A percentile compares a stretch with the other conserved stretches of the same genome.
phyloP scores from a whole-genome alignment of 2,329 filamentous ascomycete genomes.

The Sphaceloma murrayae region DNA sequence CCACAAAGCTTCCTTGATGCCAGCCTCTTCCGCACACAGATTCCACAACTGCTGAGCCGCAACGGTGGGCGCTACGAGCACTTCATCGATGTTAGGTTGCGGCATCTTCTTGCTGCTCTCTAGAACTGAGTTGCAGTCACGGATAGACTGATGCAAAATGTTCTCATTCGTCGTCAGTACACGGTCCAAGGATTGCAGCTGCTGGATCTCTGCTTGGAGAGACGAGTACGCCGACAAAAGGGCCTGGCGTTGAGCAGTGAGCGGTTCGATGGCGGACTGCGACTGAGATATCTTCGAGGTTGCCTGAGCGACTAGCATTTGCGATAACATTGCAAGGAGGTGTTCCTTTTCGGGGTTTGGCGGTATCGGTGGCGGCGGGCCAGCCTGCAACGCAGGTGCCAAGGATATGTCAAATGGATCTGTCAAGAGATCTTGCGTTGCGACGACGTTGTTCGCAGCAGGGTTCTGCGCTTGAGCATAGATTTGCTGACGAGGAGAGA shows the following conservation, averaged over 20 bases:
- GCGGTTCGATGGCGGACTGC: constrained; percentile 60
- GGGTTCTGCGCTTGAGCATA: constrained; percentile 24
- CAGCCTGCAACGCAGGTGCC: constrained; percentile 39
- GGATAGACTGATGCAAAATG: constrained; percentile 67
- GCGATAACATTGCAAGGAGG: constrained; percentile 65
- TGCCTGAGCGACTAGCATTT: constrained; percentile 58
- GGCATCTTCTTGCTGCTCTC: constrained; percentile 58
- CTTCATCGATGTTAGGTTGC: constrained; percentile 73
- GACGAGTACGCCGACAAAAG: constrained; percentile 59
- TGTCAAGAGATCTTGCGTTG: constrained; percentile 48
- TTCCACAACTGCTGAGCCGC: constrained; percentile 89
- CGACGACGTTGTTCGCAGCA: constrained; percentile 27
- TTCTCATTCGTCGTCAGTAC: constrained; percentile 67
- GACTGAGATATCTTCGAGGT: constrained; percentile 62
- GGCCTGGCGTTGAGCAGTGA: constrained; percentile 69
- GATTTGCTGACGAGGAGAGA: constrained; percentile 19
- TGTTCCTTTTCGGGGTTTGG: constrained; percentile 94
- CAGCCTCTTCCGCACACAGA: constrained; percentile 78
- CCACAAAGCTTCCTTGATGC: constrained; percentile 77
- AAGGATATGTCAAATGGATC: constrained; percentile 53
- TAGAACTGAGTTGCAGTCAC: constrained; percentile 69
- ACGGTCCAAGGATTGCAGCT: constrained; percentile 60
- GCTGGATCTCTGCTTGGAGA: constrained; percentile 63
- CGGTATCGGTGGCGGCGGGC: constrained; percentile 74
- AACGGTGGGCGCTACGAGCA: constrained; percentile 86